Evolutionary conservation across 192 early-diverging fungal species (phyloP), one percentile per base, ranked within the genome.

Genomic region (Backusella macrospora): DNA sequence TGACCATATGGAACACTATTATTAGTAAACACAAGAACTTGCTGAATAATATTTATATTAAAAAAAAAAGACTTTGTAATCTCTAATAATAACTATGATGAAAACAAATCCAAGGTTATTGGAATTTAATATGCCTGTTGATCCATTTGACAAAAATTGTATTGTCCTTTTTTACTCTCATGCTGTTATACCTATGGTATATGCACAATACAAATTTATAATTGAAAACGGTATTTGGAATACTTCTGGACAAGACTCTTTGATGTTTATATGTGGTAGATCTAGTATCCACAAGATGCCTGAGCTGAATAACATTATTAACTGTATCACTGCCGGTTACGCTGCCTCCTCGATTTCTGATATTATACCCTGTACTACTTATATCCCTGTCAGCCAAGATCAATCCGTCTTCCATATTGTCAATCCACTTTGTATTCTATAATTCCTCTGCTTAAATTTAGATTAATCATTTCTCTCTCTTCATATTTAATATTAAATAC

Each of bases 171-270:
- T 80, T 8, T 72, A 76, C 47, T 52, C 74, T 21, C 38, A 55
- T 15, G 48, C 62, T 6, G 62, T 71, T 12, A 55, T 63, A 7
- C 74, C 79, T 45, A 80, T 76, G 52, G 79, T 74, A 0, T 81
- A 81, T 39, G 65, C 62, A 6, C 75, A 78, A 48, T 72, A 68
- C 15, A 81, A 81, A 23, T 81, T 68, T 62, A 67, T 76, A 55
- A 69, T 45, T 42, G 74, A 80, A 34, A 42, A 63, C 21, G 76
- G 80, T 6, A 64, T 75, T 29, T 81, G 80, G 80, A 81, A 74
- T 26, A 29, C 26, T 12, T 62, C 37, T 7, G 79, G 76, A 47
- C 65, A 68, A 29, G 73, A 67, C n/a, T 43, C 76, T 0, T 44
- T 78, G 8, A 64, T 73, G 65, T 44, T 78, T 18, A 29, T 67